Evolutionary conservation across 768 basidiomycete species (phyloP).

Genomic region (Lentinula lateritia): DNA sequence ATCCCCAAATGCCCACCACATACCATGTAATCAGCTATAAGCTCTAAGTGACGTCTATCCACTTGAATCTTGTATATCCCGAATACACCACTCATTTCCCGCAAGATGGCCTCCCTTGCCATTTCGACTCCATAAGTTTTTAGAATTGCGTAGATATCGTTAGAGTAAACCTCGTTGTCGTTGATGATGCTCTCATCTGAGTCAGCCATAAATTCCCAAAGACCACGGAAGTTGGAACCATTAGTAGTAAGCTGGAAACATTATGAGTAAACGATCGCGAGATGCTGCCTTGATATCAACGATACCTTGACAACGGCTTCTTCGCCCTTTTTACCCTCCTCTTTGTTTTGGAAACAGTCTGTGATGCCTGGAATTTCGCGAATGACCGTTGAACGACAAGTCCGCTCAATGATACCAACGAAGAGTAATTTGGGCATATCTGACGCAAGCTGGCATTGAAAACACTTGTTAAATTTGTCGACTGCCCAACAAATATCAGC

Average conservation of each 20-base stretch:
- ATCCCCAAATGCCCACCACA: conserved; percentile 19
- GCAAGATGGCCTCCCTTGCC: conserved; percentile 85
- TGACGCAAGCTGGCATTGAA: conserved; percentile 63
- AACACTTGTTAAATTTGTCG: not conserved
- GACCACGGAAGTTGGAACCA: conserved; percentile 86
- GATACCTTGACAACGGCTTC: conserved; percentile 42
- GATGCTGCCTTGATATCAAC: not conserved
- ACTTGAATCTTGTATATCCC: conserved; percentile 95
- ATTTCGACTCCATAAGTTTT: conserved; percentile 96
- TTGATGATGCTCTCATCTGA: conserved; percentile 59
- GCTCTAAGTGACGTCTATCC: conserved; percentile 86
- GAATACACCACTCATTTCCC: conserved; percentile 90
- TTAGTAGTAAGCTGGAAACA: conserved; percentile 69
- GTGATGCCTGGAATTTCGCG: conserved; percentile 87
- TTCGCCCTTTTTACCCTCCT: conserved; percentile 47
- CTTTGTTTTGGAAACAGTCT: conserved; percentile 77
- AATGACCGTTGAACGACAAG: conserved; percentile 78
- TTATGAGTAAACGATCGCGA: conserved; percentile 1
- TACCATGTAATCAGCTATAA: conserved; percentile 99
- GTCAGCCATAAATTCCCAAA: conserved; percentile 71
- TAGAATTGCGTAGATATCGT: conserved; percentile 90
- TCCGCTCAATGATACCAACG: conserved; percentile 87
- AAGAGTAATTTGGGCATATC: conserved; percentile 90
- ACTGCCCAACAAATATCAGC: not conserved
- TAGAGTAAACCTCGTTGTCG: conserved; percentile 80